Evolutionary conservation across 768 basidiomycete genomes (phyloP).

Genomic region (Rhodocollybia butyracea): DNA sequence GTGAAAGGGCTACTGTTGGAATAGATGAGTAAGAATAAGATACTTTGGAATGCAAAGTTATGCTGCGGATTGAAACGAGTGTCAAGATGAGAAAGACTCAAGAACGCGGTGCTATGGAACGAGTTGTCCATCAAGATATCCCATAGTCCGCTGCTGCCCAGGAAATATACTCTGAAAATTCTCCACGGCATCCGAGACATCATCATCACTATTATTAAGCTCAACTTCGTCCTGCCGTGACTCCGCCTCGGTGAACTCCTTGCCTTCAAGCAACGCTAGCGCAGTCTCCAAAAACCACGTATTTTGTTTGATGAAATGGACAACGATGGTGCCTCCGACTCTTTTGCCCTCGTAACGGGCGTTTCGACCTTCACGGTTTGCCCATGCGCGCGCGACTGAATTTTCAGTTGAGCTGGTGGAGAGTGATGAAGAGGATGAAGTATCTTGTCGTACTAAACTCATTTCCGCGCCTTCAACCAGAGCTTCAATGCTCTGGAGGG

Average conservation of each 20-base stretch:
- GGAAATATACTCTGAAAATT: not conserved
- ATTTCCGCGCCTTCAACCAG: constrained; percentile 90
- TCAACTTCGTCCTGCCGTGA: not conserved
- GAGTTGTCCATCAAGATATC: not conserved
- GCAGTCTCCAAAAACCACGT: constrained; percentile 97
- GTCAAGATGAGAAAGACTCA: not conserved
- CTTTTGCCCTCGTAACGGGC: constrained; percentile 64
- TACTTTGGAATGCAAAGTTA: not conserved
- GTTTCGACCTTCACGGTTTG: constrained; percentile 64
- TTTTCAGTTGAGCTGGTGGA: not conserved
- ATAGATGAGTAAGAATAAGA: constrained; percentile 8
- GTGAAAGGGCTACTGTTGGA: not conserved
- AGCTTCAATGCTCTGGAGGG: constrained; percentile 79
- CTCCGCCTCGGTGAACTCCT: constrained; percentile 33
- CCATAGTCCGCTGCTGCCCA: constrained; percentile 4
- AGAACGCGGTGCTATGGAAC: not conserved
- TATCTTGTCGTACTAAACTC: constrained; percentile 67
- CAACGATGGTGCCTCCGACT: constrained; percentile 90
- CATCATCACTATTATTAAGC: not conserved
- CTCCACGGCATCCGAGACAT: not conserved
- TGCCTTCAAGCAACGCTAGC: constrained; percentile 79
- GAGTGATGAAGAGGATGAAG: constrained; percentile 11
- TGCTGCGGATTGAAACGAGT: not conserved
- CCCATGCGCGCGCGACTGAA: constrained; percentile 49
- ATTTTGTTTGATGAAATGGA: constrained; percentile 96